Evolutionary conservation across 148 eudicot species (phyloP), one percentile per base, ranked within the genome.

Genomic region (Silene conica): DNA sequence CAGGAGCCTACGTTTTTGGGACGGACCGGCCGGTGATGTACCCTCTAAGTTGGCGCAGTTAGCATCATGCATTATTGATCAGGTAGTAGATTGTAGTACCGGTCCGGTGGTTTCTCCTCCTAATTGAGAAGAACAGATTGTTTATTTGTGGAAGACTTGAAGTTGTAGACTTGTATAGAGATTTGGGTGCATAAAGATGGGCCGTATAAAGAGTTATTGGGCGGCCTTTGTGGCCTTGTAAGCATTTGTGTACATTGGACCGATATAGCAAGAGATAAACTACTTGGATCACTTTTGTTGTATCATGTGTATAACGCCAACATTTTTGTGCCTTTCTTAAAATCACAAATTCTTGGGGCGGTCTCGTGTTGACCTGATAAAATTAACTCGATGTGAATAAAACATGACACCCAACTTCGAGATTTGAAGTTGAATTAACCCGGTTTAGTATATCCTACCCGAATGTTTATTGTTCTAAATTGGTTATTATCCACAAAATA

Each of bases 1-100:
- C 81, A 88, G 92, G 92, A 61, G 85, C 86, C 12, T 76, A 70
- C 63, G 88, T 88, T 74, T 88, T 88, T 25, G 73, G 86, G 31
- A 88, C 86, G 13, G 52, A 79, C 10, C 77, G 62, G 65, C 57
- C 26, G 45, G 8, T 85, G 57, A 48, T 9, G 56, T 80, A 74
- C 46, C 83, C 83, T 1, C 50, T 65, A 25, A 80, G 82, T 50
- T 80, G 79, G 81, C 78, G 75, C 38, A 69, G 18, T 55, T 55
- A 15, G 69, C 9, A 69, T 14, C 72, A 16, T 15, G 16, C 55
- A 12, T 12, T 48, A 11, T 13, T 13, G 14, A 48, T 1, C 14
- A 31, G 34, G 52, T 48, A 0, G 5, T 48, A 10, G 52, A n/a
- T n/a, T n/a, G n/a, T n/a, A n/a, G n/a, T n/a, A n/a, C n/a, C n/a